Conservation (phyloP, 192 early-diverging fungal species). For the Oehlia diaphana region DNA sequence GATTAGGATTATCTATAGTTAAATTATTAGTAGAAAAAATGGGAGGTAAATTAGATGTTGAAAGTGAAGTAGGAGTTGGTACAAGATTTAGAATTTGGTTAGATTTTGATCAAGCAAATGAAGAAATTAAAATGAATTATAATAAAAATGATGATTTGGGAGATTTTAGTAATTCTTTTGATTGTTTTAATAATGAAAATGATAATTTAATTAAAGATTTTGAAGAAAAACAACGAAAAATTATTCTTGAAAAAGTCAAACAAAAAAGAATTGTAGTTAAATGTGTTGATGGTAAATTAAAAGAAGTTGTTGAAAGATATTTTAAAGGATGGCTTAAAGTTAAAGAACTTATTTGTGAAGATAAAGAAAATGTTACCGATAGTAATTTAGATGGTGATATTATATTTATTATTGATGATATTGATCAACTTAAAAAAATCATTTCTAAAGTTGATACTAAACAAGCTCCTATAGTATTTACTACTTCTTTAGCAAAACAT, state of each 20-base stretch:
- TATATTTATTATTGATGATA: constrained; percentile 5
- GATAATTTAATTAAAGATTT: background rate
- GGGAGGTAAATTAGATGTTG: constrained; percentile 48
- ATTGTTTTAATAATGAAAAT: background rate
- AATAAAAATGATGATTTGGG: background rate
- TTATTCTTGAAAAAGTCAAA: constrained; percentile 31
- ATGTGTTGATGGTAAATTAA: constrained; percentile 4
- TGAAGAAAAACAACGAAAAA: constrained; percentile 24
- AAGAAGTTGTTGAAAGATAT: background rate
- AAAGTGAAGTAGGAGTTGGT: constrained; percentile 31
- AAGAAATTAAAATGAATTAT: no score
- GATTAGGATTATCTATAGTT: constrained; percentile 48
- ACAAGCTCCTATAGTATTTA: constrained; percentile 29
- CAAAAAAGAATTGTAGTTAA: constrained; percentile 30
- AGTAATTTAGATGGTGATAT: background rate
- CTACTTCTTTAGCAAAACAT: constrained; percentile 29
- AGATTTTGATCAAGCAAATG: background rate
- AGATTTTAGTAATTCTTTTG: background rate
- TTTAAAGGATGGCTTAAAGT: no score
- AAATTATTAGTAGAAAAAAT: constrained; percentile 44
- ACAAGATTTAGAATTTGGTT: constrained; percentile 22
- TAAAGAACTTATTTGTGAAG: no score
- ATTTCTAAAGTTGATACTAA: background rate
- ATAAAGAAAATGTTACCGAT: background rate
- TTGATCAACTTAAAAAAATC: constrained; percentile 1